phyloP scores from a whole-genome alignment of 2,329 filamentous ascomycete species.

The Chaetomiaceae sp. region DNA sequence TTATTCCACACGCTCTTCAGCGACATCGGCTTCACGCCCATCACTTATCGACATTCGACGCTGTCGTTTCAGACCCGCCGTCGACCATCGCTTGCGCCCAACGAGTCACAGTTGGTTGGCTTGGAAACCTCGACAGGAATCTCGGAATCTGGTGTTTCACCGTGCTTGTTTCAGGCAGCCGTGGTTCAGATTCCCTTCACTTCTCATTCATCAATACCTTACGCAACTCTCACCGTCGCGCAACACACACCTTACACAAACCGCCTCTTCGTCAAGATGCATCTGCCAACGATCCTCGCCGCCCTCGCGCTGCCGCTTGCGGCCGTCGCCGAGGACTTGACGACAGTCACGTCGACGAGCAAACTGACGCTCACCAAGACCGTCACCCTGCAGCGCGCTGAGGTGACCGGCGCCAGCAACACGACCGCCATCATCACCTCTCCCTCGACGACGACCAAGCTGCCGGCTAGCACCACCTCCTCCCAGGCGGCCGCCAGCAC shows the following conservation, averaged over 20 bases:
- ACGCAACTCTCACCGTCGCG: not conserved
- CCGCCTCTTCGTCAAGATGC: slow-evolving; percentile 32
- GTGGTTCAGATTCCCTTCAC: not conserved
- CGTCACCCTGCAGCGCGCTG: slow-evolving; percentile 36
- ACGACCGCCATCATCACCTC: slow-evolving; percentile 28
- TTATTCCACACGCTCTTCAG: slow-evolving; percentile 14
- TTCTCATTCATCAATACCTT: not conserved
- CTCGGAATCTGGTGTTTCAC: not conserved
- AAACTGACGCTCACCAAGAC: slow-evolving; percentile 48
- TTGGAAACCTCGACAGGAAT: not conserved
- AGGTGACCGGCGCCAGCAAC: slow-evolving; percentile 34
- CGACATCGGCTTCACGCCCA: not conserved
- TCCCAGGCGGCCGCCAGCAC: slow-evolving; percentile 25
- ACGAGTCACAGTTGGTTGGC: too few relatives aligned
- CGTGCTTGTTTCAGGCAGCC: too few relatives aligned
- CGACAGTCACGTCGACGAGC: slow-evolving; percentile 47
- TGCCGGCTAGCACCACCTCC: slow-evolving; percentile 24
- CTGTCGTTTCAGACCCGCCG: not conserved
- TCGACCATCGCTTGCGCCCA: not conserved
- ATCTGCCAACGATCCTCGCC: slow-evolving; percentile 42
- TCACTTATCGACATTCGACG: not conserved
- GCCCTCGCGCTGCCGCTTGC: slow-evolving; percentile 50
- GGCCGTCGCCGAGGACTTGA: slow-evolving; percentile 43
- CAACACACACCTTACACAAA: not conserved
- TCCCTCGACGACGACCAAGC: slow-evolving; percentile 29